Conservation (phyloP, 139 green algal genomes). For the Tetradesmus obliquus region DNA sequence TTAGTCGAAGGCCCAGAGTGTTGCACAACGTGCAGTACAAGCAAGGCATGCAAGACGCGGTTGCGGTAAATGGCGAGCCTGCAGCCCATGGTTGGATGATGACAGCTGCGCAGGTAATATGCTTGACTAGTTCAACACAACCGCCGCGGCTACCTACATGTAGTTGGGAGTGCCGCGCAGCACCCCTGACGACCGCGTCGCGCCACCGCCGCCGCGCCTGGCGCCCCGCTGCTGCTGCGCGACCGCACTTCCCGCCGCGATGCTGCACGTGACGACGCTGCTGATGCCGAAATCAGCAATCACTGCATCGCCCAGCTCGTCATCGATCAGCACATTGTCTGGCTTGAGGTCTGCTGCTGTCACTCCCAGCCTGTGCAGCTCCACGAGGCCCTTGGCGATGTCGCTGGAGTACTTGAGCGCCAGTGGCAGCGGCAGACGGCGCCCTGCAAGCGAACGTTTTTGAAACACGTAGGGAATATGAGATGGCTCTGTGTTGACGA, state of each 20-base stretch:
- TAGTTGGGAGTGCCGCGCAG: constrained; percentile 47
- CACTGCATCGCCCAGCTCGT: constrained; percentile 44
- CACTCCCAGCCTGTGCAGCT: constrained; percentile 49
- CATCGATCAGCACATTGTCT: constrained; percentile 52
- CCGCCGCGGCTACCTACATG: too few relatives aligned
- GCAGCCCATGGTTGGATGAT: too few relatives aligned
- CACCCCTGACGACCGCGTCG: not conserved
- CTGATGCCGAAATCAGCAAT: constrained; percentile 57
- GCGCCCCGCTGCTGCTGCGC: not conserved
- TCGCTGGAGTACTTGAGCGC: constrained; percentile 42
- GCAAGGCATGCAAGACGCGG: too few relatives aligned
- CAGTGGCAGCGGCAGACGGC: constrained; percentile 23
- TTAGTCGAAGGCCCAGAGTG: too few relatives aligned
- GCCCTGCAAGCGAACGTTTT: constrained; percentile 4
- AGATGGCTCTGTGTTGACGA: too few relatives aligned
- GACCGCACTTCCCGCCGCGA: not conserved
- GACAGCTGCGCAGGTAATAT: not conserved
- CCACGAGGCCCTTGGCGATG: constrained; percentile 46
- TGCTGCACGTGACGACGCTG: constrained; percentile 38
- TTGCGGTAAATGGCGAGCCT: too few relatives aligned
- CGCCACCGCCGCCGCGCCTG: not conserved
- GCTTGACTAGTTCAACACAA: too few relatives aligned
- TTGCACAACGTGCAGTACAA: too few relatives aligned
- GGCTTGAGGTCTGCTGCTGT: constrained; percentile 48
- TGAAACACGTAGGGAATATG: too few relatives aligned